Evolutionary conservation across 768 basidiomycete species (phyloP), one percentile per base, ranked within the genome.

Genomic region (Cubamyces lactineus): DNA sequence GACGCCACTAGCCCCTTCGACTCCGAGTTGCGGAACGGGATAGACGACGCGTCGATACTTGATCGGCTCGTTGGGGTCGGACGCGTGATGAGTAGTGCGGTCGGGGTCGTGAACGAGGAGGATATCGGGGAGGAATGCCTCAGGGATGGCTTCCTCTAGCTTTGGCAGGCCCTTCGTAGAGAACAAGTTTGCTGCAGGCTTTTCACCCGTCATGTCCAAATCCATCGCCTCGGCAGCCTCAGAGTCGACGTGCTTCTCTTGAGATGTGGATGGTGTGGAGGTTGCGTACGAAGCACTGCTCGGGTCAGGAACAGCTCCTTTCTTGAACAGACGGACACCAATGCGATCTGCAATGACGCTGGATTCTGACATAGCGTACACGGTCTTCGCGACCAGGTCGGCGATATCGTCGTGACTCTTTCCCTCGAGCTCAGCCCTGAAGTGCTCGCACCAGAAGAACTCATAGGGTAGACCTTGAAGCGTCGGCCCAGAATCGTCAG

Each of bases 111-210:
- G 67, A 17, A 72, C 72, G 17, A 71, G 52, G 11, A 73, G 64
- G 11, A 45, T 39, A 54, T 73, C 71, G 12, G 71, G 72, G 21
- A 72, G 64, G 47, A 61, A 66, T 15, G 66, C 46, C 15, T 61
- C 54, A 0, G 72, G 72, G 41, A 73, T 69, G 42, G 61, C 62
- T 55, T 72, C 68, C 48, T 71, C 68, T 2, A 73, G 68, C 62
- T 69, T 72, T 1, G 70, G 71, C 7, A 70, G 62, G 16, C 59
- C 68, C 8, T 43, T 12, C 0, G 51, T 30, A 1, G 54, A 67
- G 34, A 62, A 66, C 34, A 49, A 41, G 19, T 60, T 38, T 16
- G 26, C 34, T 1, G 41, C 17, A 11, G 34, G 34, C 34, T 34
- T 34, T 34, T 34, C 34, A 11, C 1, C 34, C 34, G 9, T 9